phyloP scores from a whole-genome alignment of 148 eudicot species.

The Rhododendron williamsianum region DNA sequence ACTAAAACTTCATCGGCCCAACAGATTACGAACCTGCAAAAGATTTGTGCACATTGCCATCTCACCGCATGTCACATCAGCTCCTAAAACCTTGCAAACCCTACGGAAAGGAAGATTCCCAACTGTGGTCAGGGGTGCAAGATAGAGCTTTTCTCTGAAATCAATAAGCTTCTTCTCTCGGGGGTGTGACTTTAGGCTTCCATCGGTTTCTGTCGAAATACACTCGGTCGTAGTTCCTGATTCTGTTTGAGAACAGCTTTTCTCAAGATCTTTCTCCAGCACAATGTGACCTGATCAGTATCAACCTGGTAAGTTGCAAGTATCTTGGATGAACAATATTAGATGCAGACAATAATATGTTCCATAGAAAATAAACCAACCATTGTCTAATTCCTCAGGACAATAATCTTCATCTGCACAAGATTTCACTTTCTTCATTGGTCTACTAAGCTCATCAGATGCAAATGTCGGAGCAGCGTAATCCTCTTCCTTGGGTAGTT shows the following conservation, averaged over 20 bases:
- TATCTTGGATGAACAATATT: neutral
- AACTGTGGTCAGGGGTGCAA: constrained; percentile 96
- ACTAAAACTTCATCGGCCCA: neutral
- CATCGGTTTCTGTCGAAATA: constrained; percentile 50
- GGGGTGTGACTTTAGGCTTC: constrained; percentile 57
- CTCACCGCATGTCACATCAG: constrained; percentile 97
- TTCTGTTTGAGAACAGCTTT: constrained; percentile 26
- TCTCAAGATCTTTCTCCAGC: constrained; percentile 27
- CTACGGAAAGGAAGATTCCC: constrained; percentile 96
- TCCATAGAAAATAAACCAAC: constrained; percentile 25
- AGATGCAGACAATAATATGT: neutral
- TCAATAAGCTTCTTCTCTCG: constrained; percentile 93
- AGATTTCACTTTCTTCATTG: constrained; percentile 64
- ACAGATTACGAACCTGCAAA: constrained; percentile 60
- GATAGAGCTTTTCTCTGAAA: constrained; percentile 80
- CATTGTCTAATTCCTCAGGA: constrained; percentile 29
- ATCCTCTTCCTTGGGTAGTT: constrained; percentile 30
- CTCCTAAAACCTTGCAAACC: constrained; percentile 89
- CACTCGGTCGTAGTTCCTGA: constrained; percentile 19
- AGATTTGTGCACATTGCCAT: constrained; percentile 99
- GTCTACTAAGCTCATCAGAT: constrained; percentile 58
- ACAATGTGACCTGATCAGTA: constrained; percentile 28
- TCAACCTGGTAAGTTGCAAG: neutral
- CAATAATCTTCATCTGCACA: constrained; percentile 29
- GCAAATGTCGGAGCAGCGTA: constrained; percentile 19